Evolutionary conservation across 2,329 filamentous ascomycete species (phyloP).

Genomic region (Pyrenochaeta sp.): DNA sequence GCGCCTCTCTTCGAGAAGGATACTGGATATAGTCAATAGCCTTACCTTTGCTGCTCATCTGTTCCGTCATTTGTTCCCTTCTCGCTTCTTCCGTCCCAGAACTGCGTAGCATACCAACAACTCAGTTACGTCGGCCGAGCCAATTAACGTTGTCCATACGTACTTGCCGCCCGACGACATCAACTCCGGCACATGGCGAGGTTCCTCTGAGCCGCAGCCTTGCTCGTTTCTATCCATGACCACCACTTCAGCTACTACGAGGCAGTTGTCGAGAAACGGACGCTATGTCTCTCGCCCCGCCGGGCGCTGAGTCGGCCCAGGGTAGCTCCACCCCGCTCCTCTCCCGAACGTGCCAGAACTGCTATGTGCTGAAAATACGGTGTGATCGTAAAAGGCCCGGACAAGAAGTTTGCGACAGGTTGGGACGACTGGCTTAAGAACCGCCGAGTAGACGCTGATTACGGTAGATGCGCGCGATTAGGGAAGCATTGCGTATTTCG

Average conservation of each 20-base stretch:
- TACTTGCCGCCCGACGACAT: not conserved
- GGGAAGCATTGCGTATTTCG: constrained; percentile 50
- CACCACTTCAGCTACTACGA: not conserved
- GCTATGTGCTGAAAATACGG: constrained; percentile 42
- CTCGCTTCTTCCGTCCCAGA: not conserved
- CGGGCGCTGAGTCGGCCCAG: constrained; percentile 15
- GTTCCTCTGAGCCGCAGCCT: not conserved
- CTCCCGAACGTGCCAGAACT: constrained; percentile 47
- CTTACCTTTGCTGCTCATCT: not conserved
- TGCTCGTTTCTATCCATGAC: constrained; percentile 1
- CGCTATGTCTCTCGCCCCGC: constrained; percentile 23
- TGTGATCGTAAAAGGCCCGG: constrained; percentile 37
- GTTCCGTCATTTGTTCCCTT: not conserved
- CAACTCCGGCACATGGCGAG: not conserved
- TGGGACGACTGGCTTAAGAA: not conserved
- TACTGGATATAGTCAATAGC: not conserved
- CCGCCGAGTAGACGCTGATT: not conserved
- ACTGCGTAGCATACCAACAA: not conserved
- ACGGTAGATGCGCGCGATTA: constrained; percentile 46
- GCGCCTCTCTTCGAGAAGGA: not conserved
- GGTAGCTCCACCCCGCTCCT: constrained; percentile 23
- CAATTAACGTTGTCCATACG: not conserved
- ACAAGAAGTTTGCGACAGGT: constrained; percentile 40
- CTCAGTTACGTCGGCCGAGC: not conserved
- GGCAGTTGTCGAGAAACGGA: not conserved